phyloP scores from a whole-genome alignment of 768 basidiomycete genomes.

The Daedaleopsis sinensis region DNA sequence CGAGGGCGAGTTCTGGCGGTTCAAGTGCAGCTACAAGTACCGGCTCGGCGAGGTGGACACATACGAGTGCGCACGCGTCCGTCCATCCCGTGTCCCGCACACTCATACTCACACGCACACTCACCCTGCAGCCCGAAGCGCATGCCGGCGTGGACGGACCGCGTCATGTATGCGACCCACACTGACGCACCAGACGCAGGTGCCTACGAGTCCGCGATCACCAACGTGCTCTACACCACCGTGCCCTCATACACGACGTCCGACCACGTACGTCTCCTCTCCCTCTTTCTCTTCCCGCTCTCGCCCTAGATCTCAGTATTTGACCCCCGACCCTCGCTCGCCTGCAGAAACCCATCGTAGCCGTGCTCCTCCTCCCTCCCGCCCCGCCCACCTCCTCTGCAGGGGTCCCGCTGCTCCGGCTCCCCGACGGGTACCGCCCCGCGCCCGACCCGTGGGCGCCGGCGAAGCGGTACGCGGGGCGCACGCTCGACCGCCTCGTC shows the following conservation, averaged over 20 bases:
- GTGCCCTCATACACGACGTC: constrained; percentile 85
- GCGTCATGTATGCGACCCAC: constrained; percentile 83
- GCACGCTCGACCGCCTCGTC: constrained; percentile 68
- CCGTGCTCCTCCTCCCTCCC: constrained; percentile 65
- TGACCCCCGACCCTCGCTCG: not conserved
- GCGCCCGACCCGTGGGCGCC: constrained; percentile 53
- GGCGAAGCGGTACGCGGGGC: constrained; percentile 67
- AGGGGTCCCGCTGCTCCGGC: constrained; percentile 45
- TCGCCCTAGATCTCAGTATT: not conserved
- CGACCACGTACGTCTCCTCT: constrained; percentile 72
- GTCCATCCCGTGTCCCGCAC: constrained; percentile 4
- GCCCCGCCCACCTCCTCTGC: constrained; percentile 25
- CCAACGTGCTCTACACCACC: constrained; percentile 74
- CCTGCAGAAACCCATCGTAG: constrained; percentile 82
- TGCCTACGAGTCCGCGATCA: constrained; percentile 52
- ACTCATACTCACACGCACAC: not conserved
- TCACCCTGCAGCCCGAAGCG: constrained; percentile 56
- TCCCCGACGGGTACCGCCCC: constrained; percentile 55
- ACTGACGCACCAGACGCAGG: constrained; percentile 57
- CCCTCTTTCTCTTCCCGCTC: no score
- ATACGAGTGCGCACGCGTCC: constrained; percentile 59
- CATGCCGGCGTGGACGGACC: constrained; percentile 90
- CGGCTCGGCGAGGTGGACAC: constrained; percentile 78
- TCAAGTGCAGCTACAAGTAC: constrained; percentile 92
- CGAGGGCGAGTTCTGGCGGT: constrained; percentile 88